Percentiles rank a stretch among this genome's conserved stretches.
phyloP scores from a whole-genome alignment of 768 basidiomycete species.

The Pholiota molesta region DNA sequence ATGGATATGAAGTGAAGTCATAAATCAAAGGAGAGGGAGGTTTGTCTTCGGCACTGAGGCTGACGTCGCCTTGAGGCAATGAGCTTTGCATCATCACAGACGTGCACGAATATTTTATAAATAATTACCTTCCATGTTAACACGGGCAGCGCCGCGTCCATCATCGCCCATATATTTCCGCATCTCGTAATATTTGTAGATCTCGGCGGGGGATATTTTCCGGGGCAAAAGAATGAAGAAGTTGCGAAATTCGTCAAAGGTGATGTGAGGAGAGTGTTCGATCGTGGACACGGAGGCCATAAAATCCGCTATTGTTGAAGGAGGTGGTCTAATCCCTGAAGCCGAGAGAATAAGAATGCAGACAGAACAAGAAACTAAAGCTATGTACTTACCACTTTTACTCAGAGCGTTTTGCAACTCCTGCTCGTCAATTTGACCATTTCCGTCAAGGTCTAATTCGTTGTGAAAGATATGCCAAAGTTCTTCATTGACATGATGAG shows the following conservation, averaged over 20 bases:
- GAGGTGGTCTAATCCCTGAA: slow-evolving; percentile 72
- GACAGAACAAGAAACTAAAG: background rate
- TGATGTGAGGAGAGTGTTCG: slow-evolving; percentile 66
- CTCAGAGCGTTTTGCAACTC: slow-evolving; percentile 49
- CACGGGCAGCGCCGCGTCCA: slow-evolving; percentile 74
- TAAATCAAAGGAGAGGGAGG: slow-evolving; percentile 40
- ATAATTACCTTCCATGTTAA: slow-evolving; percentile 84
- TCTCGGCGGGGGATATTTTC: slow-evolving; percentile 79
- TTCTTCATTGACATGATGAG: slow-evolving; percentile 46
- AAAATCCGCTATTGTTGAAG: slow-evolving; percentile 77
- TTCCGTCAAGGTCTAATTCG: slow-evolving; percentile 87
- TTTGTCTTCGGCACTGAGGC: slow-evolving; percentile 75
- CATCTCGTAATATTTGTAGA: slow-evolving; percentile 82
- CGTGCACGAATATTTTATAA: background rate
- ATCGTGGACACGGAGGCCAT: slow-evolving; percentile 78
- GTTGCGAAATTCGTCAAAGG: slow-evolving; percentile 87
- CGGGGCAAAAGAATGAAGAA: slow-evolving; percentile 87
- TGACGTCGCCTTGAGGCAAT: slow-evolving; percentile 66
- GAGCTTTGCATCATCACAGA: background rate
- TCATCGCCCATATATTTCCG: slow-evolving; percentile 71
- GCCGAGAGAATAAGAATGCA: background rate
- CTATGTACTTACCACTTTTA: slow-evolving; percentile 69
- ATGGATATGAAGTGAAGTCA: slow-evolving; percentile 16
- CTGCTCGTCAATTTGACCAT: slow-evolving; percentile 74
- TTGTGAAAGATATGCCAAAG: slow-evolving; percentile 92